phyloP scores from a whole-genome alignment of 1,139 yeast genomes.

The Saccharomycopsis phalli region DNA sequence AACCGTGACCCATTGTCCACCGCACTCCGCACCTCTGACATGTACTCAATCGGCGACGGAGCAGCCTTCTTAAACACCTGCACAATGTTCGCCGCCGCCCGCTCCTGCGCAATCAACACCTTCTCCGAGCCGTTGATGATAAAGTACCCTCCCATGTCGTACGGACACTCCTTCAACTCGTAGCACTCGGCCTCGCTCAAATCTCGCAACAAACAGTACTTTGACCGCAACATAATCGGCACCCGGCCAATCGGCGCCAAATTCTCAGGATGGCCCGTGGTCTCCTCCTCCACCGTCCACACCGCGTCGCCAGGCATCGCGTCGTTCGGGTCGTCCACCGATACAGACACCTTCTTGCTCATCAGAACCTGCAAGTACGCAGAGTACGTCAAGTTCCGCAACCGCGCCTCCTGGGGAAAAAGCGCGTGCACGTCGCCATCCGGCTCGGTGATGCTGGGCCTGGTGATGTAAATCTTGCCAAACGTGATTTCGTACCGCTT shows the following conservation, averaged over 20 bases:
- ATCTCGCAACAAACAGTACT: conserved; percentile 88
- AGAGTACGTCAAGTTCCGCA: conserved; percentile 91
- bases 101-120: conserved; percentile 95
- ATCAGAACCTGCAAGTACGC: conserved; percentile 95
- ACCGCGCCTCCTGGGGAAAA: conserved; percentile 97
- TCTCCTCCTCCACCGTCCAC: conserved; percentile 49
- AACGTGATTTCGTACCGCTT: conserved; percentile 91
- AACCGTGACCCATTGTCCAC: conserved; percentile 94
- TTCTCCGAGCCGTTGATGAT: conserved; percentile 97
- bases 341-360: conserved; percentile 80
- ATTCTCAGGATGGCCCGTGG: conserved; percentile 47
- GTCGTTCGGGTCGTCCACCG: conserved; percentile 54
- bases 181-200: conserved; percentile 91
- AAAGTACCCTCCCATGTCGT: conserved; percentile 98
- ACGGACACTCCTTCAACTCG: conserved; percentile 95
- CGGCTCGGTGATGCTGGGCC: conserved; percentile 98
- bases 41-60: conserved; percentile 91
- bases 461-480: conserved; percentile 92
- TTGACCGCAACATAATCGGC: conserved; percentile 95
- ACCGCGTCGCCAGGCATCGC: conserved; percentile 53
- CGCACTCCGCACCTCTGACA: conserved; percentile 95
- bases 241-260: conserved; percentile 71
- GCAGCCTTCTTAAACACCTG: conserved; percentile 98
- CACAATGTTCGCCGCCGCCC: conserved; percentile 96
- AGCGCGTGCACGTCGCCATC: conserved; percentile 98